A percentile compares a stretch with the other conserved stretches of the same genome.
These are phyloP conservation scores for Fraxinus angustifolia DNA, from an alignment of 305 asterid species.

Conservation along the genomic window DNA sequence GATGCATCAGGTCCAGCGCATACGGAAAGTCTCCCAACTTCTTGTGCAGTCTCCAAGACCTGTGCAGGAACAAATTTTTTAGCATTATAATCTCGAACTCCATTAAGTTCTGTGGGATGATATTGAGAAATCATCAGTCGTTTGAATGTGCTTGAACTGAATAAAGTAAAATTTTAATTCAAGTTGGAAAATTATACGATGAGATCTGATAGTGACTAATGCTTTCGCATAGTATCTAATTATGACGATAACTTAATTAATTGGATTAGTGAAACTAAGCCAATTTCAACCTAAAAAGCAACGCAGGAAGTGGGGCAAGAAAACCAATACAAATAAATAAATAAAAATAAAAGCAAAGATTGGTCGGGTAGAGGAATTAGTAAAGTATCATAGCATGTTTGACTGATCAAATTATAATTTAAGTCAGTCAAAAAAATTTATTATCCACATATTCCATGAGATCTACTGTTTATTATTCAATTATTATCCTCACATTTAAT, in stretches of 20 bases:
- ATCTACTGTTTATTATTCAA: background rate
- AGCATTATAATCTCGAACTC: background rate
- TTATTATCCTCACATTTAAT: background rate
- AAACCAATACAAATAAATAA: background rate
- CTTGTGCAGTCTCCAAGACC: conserved; percentile 83
- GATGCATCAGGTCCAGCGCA: conserved; percentile 68
- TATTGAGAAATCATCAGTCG: background rate
- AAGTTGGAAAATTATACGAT: background rate
- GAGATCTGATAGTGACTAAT: background rate
- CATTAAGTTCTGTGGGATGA: background rate
- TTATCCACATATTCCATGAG: background rate
- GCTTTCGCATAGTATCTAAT: background rate
- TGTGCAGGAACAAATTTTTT: background rate
- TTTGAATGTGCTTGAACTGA: background rate
- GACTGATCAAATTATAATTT: background rate
- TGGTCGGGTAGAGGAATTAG: background rate
- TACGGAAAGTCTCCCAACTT: conserved; percentile 75
- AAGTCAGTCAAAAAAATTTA: background rate
- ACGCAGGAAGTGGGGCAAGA: background rate
- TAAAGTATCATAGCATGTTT: background rate
- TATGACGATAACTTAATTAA: background rate
- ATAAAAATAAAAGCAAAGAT: background rate
- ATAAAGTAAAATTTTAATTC: background rate
- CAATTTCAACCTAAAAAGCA: background rate
- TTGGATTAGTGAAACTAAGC: background rate